Evolutionary conservation across 371 early-diverging fungal genomes (phyloP), one percentile per base, ranked within the genome.

Genomic region (Circinella minor): DNA sequence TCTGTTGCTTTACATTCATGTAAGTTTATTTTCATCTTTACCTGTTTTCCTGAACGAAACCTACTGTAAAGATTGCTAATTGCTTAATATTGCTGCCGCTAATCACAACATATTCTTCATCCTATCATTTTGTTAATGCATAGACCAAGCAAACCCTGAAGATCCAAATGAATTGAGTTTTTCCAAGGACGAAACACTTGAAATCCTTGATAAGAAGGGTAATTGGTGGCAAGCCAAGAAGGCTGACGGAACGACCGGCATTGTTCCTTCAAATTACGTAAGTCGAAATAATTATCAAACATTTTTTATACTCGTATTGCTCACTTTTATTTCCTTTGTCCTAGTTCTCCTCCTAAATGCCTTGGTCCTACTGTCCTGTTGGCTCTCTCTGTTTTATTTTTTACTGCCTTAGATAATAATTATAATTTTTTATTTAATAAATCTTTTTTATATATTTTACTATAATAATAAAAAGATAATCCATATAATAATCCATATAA

Each of bases 221-320:
- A 95, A 96, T 73, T 98, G 98, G 98, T 98, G 98, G 98, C 92
- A 94, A 78, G 97, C 94, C 49, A 89, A 90, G 68, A 92, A 91
- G 68, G 77, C 81, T 55, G 92, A 95, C 72, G 96, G 96, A 18
- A 74, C 86, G 10, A 77, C 89, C 15, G 98, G 98, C 68, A 96
- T 98, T 81, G 96, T 92, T 17, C 98, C 98, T 61, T 92, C 92
- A 78, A 98, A 98, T 84, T 98, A 95, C 69, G 77, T 90, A 65
- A 65, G 65, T 57, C 57, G 57, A 8, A 57, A 27, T 17, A 27
- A 57, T 57, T 57, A 57, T 57, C 27, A 34, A 57, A 57, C n/a
- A 1, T 57, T 57, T 34, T 57, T 4, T 34, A 14, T 34, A 34
- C 14, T 18, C 36, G 20, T 57, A 9, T 57, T 57, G 6, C 18